Percentiles rank a stretch among this genome's conserved stretches.
Conservation (phyloP, 1,139 yeast genomes). For the Yamadazyma trypodendri region DNA sequence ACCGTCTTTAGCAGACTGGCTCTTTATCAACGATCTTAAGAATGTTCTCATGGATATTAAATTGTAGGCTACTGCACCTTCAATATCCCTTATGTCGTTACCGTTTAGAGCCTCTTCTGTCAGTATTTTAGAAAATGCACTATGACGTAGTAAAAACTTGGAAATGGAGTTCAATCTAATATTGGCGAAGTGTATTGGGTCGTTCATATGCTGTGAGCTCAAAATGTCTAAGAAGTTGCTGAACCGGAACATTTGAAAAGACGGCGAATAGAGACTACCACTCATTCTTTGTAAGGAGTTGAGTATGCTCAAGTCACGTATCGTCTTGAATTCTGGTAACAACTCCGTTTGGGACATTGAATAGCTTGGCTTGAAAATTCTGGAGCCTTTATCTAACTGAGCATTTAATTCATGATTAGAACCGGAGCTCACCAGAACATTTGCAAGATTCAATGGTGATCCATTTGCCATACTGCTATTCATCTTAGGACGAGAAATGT, state of each 20-base stretch:
- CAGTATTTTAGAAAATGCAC: conserved; percentile 12
- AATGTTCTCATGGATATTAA: conserved; percentile 28
- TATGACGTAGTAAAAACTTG: conserved; percentile 32
- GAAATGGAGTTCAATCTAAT: conserved; percentile 38
- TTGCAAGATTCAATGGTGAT: neutral
- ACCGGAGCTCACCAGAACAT: neutral
- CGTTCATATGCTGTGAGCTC: conserved; percentile 33
- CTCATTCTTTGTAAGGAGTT: conserved; percentile 27
- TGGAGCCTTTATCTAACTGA: conserved; percentile 11
- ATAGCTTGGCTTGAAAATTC: conserved; percentile 17
- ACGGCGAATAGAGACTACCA: conserved; percentile 25
- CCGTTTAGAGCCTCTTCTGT: conserved; percentile 15
- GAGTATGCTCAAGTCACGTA: conserved; percentile 24
- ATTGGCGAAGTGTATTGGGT: conserved; percentile 42
- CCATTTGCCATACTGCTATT: conserved; percentile 1
- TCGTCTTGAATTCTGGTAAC: conserved; percentile 20
- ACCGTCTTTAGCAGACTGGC: conserved; percentile 7
- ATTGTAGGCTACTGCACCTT: conserved; percentile 34
- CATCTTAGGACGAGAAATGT: conserved; percentile 2
- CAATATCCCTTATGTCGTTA: conserved; percentile 26
- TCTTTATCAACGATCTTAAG: conserved; percentile 26
- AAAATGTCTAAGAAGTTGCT: conserved; percentile 34
- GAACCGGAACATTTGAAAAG: conserved; percentile 34
- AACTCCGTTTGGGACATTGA: conserved; percentile 8
- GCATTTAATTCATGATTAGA: conserved; percentile 5